Conservation (phyloP, 306 rosid species). For the Malus fusca region DNA sequence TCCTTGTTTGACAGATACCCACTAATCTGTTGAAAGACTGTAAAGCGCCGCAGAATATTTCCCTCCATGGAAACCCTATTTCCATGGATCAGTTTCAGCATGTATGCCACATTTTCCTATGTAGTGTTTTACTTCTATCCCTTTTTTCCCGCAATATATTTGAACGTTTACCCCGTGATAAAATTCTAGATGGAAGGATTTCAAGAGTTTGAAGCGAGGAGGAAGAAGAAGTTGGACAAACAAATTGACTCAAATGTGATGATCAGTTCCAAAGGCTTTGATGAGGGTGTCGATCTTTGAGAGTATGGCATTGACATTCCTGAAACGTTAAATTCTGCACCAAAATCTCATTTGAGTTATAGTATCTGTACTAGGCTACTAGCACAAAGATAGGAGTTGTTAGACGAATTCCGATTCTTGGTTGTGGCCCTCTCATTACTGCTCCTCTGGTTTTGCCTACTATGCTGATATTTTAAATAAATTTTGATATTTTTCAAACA, state of each 20-base stretch:
- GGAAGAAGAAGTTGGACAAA: conserved; percentile 91
- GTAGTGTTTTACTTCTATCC: neutral
- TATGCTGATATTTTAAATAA: neutral
- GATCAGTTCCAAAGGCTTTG: conserved; percentile 87
- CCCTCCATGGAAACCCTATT: conserved; percentile 88
- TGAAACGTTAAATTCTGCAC: conserved; percentile 1
- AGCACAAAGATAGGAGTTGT: neutral
- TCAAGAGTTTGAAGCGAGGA: conserved; percentile 83
- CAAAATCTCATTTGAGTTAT: neutral
- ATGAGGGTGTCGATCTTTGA: conserved; percentile 87
- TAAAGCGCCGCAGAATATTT: conserved; percentile 76
- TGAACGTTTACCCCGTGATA: conserved; percentile 4
- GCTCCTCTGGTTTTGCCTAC: neutral
- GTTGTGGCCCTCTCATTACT: neutral
- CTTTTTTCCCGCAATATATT: conserved; percentile 4
- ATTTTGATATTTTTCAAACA: neutral
- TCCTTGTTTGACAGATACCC: conserved; percentile 54
- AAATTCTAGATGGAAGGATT: conserved; percentile 78
- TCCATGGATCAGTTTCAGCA: conserved; percentile 91
- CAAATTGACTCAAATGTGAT: conserved; percentile 86
- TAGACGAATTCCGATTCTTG: neutral
- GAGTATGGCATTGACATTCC: neutral
- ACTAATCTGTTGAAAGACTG: conserved; percentile 71
- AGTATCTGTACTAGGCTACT: neutral
- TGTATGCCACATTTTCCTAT: conserved; percentile 31